Evolutionary conservation across 192 early-diverging fungal species (phyloP), one percentile per base, ranked within the genome.

Genomic region (Thoreauomyces humboldtii): DNA sequence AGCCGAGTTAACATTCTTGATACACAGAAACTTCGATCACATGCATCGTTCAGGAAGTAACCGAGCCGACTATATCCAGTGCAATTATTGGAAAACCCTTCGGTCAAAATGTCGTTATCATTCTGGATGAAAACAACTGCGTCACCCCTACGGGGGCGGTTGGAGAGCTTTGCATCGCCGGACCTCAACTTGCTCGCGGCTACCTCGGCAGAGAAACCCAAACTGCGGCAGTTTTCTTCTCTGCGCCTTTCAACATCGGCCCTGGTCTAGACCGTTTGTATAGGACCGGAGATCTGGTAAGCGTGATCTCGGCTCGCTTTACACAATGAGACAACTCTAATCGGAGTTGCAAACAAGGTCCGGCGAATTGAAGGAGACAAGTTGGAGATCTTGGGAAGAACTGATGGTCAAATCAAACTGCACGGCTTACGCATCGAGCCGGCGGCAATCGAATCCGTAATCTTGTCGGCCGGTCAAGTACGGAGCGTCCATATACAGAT

Each of bases 131-230:
- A 15, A 6, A 69, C 25, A 47, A 52, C 61, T 12, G 51, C 1
- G 59, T 59, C 0, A 70, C 82, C 0, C 74, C 73, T 4, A 28
- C 54, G 37, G 81, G 82, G 15, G 65, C 27, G 5, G 21, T 56
- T 3, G 82, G 82, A 5, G 63, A 84, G 56, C 25, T 84, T 1
- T 64, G 45, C 46, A 64, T 84, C 29, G 74, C 69, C 22, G 82
- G 82, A 0, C 12, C 55, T 14, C 61, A 71, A 7, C 76, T 84
- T 24, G 46, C 69, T 0, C 29, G 12, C 1, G 82, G 82, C 11
- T 84, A 84, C 52, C 24, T 84, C 31, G 72, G 72, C 24, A 43
- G 65, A 7, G 61, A 66, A 27, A 75, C 69, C 14, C 52, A 71
- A 15, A 83, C 70, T 1, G 56, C 52, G 17, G 24, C 45, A 43